Conservation (phyloP, 2,329 filamentous ascomycete species). For the Monosporascus ibericus region DNA sequence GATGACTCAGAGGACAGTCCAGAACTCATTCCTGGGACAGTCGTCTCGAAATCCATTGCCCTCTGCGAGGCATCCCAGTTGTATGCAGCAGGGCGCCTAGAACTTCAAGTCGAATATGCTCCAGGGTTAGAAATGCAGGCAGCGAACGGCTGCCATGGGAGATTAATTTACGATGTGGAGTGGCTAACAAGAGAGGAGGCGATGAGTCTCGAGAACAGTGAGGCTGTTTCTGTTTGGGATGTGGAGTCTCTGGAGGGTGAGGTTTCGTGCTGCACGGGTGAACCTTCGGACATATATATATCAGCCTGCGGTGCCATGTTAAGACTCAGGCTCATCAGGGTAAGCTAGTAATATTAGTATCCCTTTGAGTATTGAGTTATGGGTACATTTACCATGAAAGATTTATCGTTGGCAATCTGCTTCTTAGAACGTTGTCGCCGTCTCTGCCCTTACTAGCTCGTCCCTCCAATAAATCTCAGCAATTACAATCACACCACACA, state of each 20-base stretch:
- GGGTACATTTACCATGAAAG: too few relatives aligned
- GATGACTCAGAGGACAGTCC: neutral
- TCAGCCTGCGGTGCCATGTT: neutral
- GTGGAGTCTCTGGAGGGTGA: neutral
- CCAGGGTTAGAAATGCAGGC: neutral
- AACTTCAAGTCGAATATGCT: conserved; percentile 12
- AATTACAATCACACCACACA: too few relatives aligned
- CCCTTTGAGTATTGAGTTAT: too few relatives aligned
- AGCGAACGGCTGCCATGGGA: neutral
- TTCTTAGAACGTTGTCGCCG: too few relatives aligned
- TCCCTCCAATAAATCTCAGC: too few relatives aligned
- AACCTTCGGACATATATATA: neutral
- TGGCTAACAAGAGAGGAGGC: neutral
- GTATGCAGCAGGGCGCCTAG: conserved; percentile 5
- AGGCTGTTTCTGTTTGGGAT: neutral
- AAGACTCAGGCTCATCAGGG: too few relatives aligned
- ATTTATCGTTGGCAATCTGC: too few relatives aligned
- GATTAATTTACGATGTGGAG: neutral
- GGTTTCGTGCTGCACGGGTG: neutral
- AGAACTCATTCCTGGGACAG: neutral
- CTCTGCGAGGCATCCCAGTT: conserved; percentile 4
- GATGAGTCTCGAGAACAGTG: neutral
- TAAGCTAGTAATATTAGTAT: too few relatives aligned
- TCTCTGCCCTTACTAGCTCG: too few relatives aligned
- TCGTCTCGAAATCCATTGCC: neutral